Percentiles rank a stretch among this genome's conserved stretches.
These are phyloP conservation scores for Mallotus repandus DNA, from an alignment of 441 rosid species.

Conservation along the genomic window DNA sequence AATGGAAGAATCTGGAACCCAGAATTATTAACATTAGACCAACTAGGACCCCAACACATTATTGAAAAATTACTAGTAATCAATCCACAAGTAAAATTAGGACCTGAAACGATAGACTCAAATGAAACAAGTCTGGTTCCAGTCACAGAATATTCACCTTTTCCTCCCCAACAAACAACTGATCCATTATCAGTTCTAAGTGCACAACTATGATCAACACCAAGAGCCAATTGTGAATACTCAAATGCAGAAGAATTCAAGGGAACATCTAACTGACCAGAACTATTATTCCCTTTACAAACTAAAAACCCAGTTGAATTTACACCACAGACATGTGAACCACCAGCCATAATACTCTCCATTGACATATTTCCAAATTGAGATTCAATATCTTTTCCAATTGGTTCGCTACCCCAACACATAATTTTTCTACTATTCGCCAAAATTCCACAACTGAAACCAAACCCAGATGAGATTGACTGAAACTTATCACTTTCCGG, in stretches of 20 bases:
- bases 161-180: conserved; percentile 80
- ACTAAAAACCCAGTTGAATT: conserved; percentile 44
- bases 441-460: conserved; percentile 71
- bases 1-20: conserved; percentile 34
- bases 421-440: conserved; percentile 27
- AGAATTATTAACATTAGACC: conserved; percentile 30
- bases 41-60: conserved; percentile 74
- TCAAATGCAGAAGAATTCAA: conserved; percentile 27
- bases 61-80: conserved; percentile 44
- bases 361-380: conserved; percentile 49
- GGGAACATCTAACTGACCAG: conserved; percentile 55
- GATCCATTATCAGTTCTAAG: conserved; percentile 36
- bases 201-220: conserved; percentile 63
- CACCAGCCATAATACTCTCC: conserved; percentile 60
- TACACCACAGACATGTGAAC: conserved; percentile 73
- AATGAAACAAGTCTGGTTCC: conserved; percentile 40
- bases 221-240: conserved; percentile 55
- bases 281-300: conserved; percentile 55
- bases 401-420: conserved; percentile 63
- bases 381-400: conserved; percentile 35
- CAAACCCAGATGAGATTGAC: conserved; percentile 62
- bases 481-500: conserved; percentile 16
- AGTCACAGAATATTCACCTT: conserved; percentile 33
- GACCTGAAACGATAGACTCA: conserved; percentile 68
- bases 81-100: conserved; percentile 69